Base-by-base conservation (phyloP, 306 rosid genomes). In the Quercus alba region DNA sequence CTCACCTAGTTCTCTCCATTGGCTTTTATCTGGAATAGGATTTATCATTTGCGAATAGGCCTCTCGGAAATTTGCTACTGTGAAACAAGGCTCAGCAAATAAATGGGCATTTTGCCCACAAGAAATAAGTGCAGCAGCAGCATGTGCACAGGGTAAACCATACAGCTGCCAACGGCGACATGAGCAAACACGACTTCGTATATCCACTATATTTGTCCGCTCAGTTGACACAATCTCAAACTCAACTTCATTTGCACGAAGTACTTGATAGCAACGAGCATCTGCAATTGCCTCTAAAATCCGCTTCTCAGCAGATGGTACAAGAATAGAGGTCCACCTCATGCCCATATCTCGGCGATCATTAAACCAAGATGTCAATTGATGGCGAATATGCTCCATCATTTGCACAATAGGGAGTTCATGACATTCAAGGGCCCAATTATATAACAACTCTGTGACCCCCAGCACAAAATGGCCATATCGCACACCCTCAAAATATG, bases 361-460 rank as follows among this genome's bases (percentile, higher is more conserved):
- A 58, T 83, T 73, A 78, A 91, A 93, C 98, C 98, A 93, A 71
- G 87, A 85, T 4, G 85, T 66, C 89, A 95, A 78, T 74, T 89
- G 97, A 61, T 81, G 87, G 67, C 99, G 97, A 70, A 95, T 85
- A 82, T 95, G 84, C 84, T 95, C 99, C 99, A 95, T 90, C 99
- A 95, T 95, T 83, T 93, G 99, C 81, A 90, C 97, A 55, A 95
- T 44, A 13, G 99, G 99, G 80, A 95, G 99, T 80, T 95, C 99
- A 69, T 95, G 99, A 75, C 99, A 95, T 83, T 95, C 98, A 61
- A 89, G 98, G 59, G 99, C 98, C 99, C 99, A 95, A 78, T 93
- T 95, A 84, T 95, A 95, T 84, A 95, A 81, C 83, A 93, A 87
- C 81, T 95, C 99, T 26, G 99, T 95, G 46, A 95, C 93, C 62